phyloP scores from a whole-genome alignment of 768 basidiomycete genomes.

The Calocybe cyanea region DNA sequence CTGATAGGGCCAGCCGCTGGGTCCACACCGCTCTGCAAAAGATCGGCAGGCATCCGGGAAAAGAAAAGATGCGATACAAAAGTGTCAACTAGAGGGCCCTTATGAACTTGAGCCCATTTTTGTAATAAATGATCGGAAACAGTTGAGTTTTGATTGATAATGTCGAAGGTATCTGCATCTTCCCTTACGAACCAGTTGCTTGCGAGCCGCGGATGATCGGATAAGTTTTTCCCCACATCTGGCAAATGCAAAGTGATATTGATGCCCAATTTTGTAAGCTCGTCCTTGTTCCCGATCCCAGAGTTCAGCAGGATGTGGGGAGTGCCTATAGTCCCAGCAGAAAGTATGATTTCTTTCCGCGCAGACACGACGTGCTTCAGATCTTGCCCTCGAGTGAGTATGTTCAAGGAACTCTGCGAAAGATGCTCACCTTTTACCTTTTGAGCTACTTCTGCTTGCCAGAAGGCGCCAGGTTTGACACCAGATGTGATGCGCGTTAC shows the following conservation, averaged over 20 bases:
- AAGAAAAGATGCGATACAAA: conserved; percentile 17
- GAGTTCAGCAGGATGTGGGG: conserved; percentile 26
- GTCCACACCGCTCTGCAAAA: conserved; percentile 11
- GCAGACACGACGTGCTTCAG: conserved; percentile 16
- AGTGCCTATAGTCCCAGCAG: conserved; percentile 28
- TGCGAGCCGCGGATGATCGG: conserved; percentile 21
- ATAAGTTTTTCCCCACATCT: conserved; percentile 23
- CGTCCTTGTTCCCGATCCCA: conserved; percentile 23
- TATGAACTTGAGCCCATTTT: conserved; percentile 20
- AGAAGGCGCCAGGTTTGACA: conserved; percentile 4
- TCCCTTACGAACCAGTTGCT: conserved; percentile 20
- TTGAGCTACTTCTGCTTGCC: conserved; percentile 20
- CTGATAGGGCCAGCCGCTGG: conserved; percentile 21
- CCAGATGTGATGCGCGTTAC: conserved; percentile 16
- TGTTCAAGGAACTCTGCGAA: not conserved
- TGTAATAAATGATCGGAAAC: conserved; percentile 8
- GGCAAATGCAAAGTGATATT: conserved; percentile 18
- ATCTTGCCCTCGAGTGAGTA: not conserved
- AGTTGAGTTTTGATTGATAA: conserved; percentile 18
- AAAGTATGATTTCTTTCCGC: conserved; percentile 27
- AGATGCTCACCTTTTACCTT: conserved; percentile 7
- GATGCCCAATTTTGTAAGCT: conserved; percentile 16
- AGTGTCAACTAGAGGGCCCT: conserved; percentile 22
- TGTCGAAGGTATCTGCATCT: conserved; percentile 14
- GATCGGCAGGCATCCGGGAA: conserved; percentile 12